Evolutionary conservation across 2,329 filamentous ascomycete species (phyloP).

Genomic region (Arthrocladium fulminans): DNA sequence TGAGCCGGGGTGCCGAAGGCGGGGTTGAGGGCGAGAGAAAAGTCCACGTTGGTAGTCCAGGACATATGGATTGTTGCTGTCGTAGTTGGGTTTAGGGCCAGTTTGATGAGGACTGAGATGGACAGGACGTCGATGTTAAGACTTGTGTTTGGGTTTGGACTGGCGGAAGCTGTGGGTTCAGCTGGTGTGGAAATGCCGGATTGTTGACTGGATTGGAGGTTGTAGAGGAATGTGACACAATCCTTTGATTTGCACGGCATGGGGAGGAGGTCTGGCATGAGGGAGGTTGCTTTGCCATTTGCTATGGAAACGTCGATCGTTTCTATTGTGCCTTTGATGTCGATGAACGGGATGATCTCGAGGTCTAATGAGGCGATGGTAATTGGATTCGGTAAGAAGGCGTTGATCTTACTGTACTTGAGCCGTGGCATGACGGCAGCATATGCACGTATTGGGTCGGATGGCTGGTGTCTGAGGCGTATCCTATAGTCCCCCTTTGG

Average conservation of each 20-base stretch:
- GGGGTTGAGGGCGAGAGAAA: constrained; percentile 40
- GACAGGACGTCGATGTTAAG: constrained; percentile 35
- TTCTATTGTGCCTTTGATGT: constrained; percentile 42
- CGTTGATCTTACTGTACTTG: constrained; percentile 43
- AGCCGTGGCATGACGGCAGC: constrained; percentile 49
- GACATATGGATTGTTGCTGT: constrained; percentile 39
- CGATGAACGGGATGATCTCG: constrained; percentile 46
- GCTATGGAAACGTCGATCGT: constrained; percentile 39
- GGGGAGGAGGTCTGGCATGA: constrained; percentile 32
- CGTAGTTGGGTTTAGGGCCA: constrained; percentile 34
- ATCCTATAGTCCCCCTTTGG: constrained; percentile 42
- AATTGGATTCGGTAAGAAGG: constrained; percentile 35
- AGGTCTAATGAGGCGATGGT: constrained; percentile 48
- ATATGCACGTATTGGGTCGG: constrained; percentile 46
- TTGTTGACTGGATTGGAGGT: constrained; percentile 17
- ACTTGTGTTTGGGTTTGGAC: constrained; percentile 30
- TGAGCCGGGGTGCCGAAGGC: constrained; percentile 38
- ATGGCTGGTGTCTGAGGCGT: constrained; percentile 46
- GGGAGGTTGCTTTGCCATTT: constrained; percentile 39
- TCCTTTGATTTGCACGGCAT: constrained; percentile 44
- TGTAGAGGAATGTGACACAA: constrained; percentile 49
- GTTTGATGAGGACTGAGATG: constrained; percentile 37
- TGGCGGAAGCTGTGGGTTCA: constrained; percentile 5
- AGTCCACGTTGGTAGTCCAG: constrained; percentile 42
- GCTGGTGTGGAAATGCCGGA: constrained; percentile 12